A percentile compares a stretch with the other conserved stretches of the same genome.
These are phyloP conservation scores for Rhodomyrtus tomentosa DNA, from an alignment of 345 rosid species.

Conservation along the genomic window DNA sequence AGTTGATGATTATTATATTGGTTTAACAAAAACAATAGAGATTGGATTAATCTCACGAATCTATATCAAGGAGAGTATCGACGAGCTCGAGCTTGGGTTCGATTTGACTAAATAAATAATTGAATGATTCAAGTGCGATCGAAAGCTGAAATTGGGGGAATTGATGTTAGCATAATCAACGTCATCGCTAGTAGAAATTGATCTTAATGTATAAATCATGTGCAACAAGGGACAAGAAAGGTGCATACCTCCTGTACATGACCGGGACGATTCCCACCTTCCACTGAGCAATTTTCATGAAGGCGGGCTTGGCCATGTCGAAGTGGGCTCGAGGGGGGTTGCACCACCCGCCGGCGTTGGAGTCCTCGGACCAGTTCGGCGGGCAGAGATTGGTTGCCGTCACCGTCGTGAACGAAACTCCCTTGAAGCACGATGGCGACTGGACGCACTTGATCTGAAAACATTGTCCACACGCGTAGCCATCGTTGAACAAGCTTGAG, in stretches of 20 bases:
- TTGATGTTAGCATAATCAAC: background rate
- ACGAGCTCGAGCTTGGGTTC: too few relatives aligned
- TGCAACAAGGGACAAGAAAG: background rate
- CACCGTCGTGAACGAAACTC: constrained; percentile 30
- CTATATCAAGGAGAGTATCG: background rate
- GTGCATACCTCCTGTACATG: constrained; percentile 46
- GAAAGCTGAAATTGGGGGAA: background rate
- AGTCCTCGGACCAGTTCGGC: constrained; percentile 51
- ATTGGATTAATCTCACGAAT: background rate
- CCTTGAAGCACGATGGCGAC: constrained; percentile 36
- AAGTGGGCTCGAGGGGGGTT: constrained; percentile 80
- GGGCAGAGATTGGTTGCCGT: constrained; percentile 87
- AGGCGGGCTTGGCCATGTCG: constrained; percentile 82
- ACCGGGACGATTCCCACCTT: constrained; percentile 79
- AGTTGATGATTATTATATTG: background rate
- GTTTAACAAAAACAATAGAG: too few relatives aligned
- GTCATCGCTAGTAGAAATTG: background rate
- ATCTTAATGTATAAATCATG: background rate
- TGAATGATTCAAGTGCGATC: background rate
- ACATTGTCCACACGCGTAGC: constrained; percentile 71
- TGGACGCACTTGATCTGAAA: constrained; percentile 51
- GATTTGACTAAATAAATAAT: too few relatives aligned
- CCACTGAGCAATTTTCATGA: constrained; percentile 79
- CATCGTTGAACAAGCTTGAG: constrained; percentile 57
- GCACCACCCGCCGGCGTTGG: constrained; percentile 85